Percentiles rank a stretch among this genome's conserved stretches.
Conservation (phyloP, 768 basidiomycete genomes). For the Paxillus rubicundulus region DNA sequence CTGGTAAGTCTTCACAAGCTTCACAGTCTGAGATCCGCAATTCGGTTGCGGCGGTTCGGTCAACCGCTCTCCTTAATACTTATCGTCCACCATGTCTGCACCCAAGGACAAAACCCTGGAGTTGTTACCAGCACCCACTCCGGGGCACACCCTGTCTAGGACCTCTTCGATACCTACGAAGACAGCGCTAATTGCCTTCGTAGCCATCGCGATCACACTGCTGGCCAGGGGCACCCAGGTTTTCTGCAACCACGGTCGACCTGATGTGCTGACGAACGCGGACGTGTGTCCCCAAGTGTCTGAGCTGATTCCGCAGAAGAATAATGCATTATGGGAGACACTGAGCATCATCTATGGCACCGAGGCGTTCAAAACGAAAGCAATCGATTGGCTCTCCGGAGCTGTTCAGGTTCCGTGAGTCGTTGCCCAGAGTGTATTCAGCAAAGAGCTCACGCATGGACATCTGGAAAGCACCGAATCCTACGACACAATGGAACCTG, state of each 20-base stretch:
- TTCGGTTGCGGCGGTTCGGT: background rate
- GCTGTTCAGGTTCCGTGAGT: slow-evolving; percentile 42
- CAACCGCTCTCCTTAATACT: background rate
- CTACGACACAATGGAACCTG: slow-evolving; percentile 46
- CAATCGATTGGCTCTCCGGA: slow-evolving; percentile 37
- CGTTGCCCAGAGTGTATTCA: background rate
- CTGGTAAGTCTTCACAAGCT: no score
- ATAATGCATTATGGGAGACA: slow-evolving; percentile 32
- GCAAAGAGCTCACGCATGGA: slow-evolving; percentile 6
- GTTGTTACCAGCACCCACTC: slow-evolving; percentile 13
- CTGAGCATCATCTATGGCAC: slow-evolving; percentile 32
- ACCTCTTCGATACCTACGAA: slow-evolving; percentile 9
- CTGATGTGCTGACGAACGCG: background rate
- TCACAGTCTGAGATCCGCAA: no score
- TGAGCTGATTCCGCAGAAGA: slow-evolving; percentile 33
- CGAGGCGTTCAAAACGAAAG: slow-evolving; percentile 34
- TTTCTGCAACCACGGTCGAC: background rate
- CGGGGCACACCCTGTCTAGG: background rate
- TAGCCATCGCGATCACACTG: slow-evolving; percentile 14
- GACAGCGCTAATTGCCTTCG: slow-evolving; percentile 14
- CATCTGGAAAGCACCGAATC: slow-evolving; percentile 44
- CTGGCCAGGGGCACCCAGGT: slow-evolving; percentile 9
- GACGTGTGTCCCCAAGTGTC: slow-evolving; percentile 36
- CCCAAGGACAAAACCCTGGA: slow-evolving; percentile 5
- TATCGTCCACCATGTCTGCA: slow-evolving; percentile 12